Percentiles rank a stretch among this genome's conserved stretches.
Evolutionary conservation across 2,329 filamentous ascomycete genomes (phyloP).

Genomic region (Verticillium longisporum): DNA sequence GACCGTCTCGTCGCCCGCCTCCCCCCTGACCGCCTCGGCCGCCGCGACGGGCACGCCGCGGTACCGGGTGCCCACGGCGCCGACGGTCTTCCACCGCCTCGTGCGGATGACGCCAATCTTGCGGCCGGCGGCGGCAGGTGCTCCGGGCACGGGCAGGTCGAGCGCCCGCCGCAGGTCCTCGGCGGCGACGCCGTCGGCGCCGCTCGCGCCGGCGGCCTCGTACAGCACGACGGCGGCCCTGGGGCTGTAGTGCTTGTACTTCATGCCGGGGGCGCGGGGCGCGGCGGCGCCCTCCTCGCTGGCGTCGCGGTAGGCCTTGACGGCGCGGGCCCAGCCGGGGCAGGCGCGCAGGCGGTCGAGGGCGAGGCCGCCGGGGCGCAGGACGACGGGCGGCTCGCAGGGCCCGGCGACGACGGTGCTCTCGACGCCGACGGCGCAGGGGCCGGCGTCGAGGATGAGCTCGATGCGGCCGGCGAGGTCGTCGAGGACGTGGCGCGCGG

Average conservation of each 20-base stretch:
- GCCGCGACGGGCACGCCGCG: conserved; percentile 19
- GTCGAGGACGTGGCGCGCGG: conserved; percentile 80
- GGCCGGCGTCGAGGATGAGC: conserved; percentile 81
- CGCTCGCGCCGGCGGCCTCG: conserved; percentile 43
- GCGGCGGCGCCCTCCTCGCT: conserved; percentile 54
- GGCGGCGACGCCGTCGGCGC: conserved; percentile 25
- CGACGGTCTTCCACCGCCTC: conserved; percentile 40
- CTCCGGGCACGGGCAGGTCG: conserved; percentile 3
- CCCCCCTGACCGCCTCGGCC: conserved; percentile 9
- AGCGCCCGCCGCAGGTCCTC: conserved; percentile 24
- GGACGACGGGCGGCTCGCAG: conserved; percentile 69
- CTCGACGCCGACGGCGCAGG: conserved; percentile 85
- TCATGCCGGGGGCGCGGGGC: conserved; percentile 93
- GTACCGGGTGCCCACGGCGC: conserved; percentile 13
- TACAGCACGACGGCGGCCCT: conserved; percentile 81
- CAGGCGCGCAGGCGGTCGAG: conserved; percentile 70
- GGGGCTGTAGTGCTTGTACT: conserved; percentile 96
- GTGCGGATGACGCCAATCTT: conserved; percentile 51
- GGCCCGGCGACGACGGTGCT: conserved; percentile 95
- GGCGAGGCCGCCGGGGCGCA: conserved; percentile 81
- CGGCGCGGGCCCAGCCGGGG: conserved; percentile 73
- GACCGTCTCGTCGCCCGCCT: conserved; percentile 19
- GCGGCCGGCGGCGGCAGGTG: conserved; percentile 8
- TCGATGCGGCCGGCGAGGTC: conserved; percentile 79
- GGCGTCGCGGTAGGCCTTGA: conserved; percentile 72